phyloP scores from a whole-genome alignment of 2,329 filamentous ascomycete species.

The Paramyrothecium sp. region DNA sequence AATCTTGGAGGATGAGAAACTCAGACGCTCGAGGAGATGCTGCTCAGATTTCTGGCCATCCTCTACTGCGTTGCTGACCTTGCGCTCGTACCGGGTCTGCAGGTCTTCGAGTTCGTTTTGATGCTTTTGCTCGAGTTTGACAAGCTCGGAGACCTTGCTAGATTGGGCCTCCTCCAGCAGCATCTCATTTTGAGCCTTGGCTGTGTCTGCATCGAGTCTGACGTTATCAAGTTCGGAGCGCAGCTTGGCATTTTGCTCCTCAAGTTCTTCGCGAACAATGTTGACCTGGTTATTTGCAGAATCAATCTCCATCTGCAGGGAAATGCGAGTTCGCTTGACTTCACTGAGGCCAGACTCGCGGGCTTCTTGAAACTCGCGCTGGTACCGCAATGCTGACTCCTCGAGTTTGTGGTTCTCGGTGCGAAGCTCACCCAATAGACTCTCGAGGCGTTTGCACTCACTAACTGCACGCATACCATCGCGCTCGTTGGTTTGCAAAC shows the following conservation, averaged over 20 bases:
- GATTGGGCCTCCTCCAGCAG: slow-evolving; percentile 78
- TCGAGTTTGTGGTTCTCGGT: slow-evolving; percentile 72
- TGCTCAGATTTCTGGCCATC: slow-evolving; percentile 79
- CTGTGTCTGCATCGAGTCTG: slow-evolving; percentile 76
- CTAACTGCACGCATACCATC: slow-evolving; percentile 62
- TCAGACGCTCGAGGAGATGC: slow-evolving; percentile 77
- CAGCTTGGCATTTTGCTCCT: slow-evolving; percentile 72
- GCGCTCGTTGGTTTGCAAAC: slow-evolving; percentile 63
- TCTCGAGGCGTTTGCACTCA: slow-evolving; percentile 61
- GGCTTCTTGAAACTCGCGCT: slow-evolving; percentile 82
- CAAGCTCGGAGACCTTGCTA: slow-evolving; percentile 58
- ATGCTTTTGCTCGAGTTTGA: slow-evolving; percentile 55
- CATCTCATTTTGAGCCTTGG: slow-evolving; percentile 79
- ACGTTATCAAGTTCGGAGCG: slow-evolving; percentile 75
- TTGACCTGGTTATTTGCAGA: slow-evolving; percentile 84
- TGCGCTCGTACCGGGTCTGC: slow-evolving; percentile 71
- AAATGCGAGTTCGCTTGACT: slow-evolving; percentile 74
- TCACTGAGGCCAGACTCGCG: slow-evolving; percentile 77
- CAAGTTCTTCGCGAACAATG: slow-evolving; percentile 75
- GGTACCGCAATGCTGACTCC: slow-evolving; percentile 64
- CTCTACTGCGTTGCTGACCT: slow-evolving; percentile 71
- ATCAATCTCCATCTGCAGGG: slow-evolving; percentile 80
- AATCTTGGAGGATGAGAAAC: slow-evolving; percentile 78
- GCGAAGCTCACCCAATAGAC: slow-evolving; percentile 53
- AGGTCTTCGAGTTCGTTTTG: slow-evolving; percentile 72